A percentile compares a stretch with the other conserved stretches of the same genome.
These are phyloP conservation scores for Gynandropsis gynandra DNA, from an alignment of 345 rosid genomes.

Conservation along the genomic window DNA sequence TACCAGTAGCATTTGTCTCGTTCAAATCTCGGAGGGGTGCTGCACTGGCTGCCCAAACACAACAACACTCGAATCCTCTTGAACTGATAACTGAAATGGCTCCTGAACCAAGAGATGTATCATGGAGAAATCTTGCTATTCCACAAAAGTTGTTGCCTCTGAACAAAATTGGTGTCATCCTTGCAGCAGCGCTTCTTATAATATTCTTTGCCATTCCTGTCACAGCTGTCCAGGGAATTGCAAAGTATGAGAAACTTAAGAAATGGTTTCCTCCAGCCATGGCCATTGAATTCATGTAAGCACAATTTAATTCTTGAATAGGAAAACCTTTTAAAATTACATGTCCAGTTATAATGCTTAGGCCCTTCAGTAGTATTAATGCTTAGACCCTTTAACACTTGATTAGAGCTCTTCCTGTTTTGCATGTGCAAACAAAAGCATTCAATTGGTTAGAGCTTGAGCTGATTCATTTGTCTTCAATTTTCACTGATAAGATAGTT, in stretches of 20 bases:
- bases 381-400: too few relatives aligned
- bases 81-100: constrained; percentile 69
- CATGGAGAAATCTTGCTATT: constrained; percentile 65
- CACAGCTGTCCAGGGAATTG: constrained; percentile 93
- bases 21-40: constrained; percentile 74
- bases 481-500: neutral
- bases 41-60: constrained; percentile 69
- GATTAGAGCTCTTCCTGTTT: too few relatives aligned
- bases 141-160: constrained; percentile 44
- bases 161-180: constrained; percentile 54
- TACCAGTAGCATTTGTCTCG: constrained; percentile 75
- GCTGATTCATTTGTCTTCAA: constrained; percentile 5
- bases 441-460: too few relatives aligned
- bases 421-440: too few relatives aligned
- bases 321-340: too few relatives aligned
- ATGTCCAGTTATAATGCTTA: too few relatives aligned
- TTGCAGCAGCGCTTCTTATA: constrained; percentile 69
- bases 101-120: constrained; percentile 81
- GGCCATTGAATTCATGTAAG: constrained; percentile 71
- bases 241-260: constrained; percentile 72
- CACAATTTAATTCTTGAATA: constrained; percentile 9
- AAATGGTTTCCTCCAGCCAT: constrained; percentile 86
- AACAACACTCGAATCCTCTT: constrained; percentile 75
- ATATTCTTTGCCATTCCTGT: constrained; percentile 86
- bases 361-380: too few relatives aligned